These are phyloP conservation scores for Paradendryphiella salina DNA, from an alignment of 2,329 filamentous ascomycete genomes.

Conservation along the genomic window DNA sequence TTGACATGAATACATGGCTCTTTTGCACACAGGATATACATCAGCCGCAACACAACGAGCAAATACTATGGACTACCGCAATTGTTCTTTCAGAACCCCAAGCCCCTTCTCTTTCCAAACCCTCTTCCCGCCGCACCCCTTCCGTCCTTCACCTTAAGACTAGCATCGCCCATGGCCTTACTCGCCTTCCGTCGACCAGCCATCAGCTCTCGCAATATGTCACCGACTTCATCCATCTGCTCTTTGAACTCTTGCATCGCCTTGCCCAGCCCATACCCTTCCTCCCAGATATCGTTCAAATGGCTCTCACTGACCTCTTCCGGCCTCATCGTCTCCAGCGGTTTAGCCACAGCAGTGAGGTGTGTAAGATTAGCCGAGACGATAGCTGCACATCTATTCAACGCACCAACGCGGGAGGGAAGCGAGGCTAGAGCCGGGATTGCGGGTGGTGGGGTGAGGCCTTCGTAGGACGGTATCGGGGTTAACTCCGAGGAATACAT, in stretches of 20 bases:
- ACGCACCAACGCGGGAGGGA: conserved; percentile 2
- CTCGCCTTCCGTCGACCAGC: too few species aligned
- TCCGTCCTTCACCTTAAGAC: not conserved
- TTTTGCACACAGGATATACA: too few species aligned
- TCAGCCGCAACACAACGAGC: too few species aligned
- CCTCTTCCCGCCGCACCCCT: not conserved
- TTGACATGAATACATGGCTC: too few species aligned
- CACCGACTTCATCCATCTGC: conserved; percentile 10
- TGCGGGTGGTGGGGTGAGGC: not conserved
- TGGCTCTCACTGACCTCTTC: conserved; percentile 2
- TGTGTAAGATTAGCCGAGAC: conserved; percentile 5
- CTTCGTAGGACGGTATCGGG: too few species aligned
- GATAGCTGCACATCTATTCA: conserved; percentile 7
- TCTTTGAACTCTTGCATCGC: conserved; percentile 6
- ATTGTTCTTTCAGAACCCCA: too few species aligned
- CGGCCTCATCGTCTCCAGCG: conserved; percentile 4
- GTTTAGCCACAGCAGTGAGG: conserved; percentile 6
- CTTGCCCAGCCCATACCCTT: not conserved
- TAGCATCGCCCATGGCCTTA: not conserved
- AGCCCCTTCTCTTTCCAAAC: not conserved
- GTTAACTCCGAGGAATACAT: too few species aligned
- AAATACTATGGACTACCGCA: too few species aligned
- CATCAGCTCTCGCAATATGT: conserved; percentile 10
- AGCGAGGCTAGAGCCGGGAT: not conserved
- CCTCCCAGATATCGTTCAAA: conserved; percentile 2